Conservation (phyloP, 2,329 filamentous ascomycete genomes). For the Aspergillus novoparasiticus region DNA sequence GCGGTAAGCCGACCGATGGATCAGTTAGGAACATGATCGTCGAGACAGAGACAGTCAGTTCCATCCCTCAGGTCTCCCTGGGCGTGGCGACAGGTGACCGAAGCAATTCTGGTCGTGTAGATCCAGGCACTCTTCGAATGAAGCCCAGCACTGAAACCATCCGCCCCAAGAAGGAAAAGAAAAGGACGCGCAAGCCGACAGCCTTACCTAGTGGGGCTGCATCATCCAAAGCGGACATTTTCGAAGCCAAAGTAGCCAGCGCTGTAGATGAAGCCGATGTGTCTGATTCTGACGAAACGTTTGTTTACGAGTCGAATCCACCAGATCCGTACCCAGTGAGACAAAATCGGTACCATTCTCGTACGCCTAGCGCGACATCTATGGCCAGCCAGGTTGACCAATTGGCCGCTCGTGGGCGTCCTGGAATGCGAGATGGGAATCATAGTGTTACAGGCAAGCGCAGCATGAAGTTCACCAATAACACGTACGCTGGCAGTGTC, state of each 20-base stretch:
- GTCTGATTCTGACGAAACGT: slow-evolving; percentile 96
- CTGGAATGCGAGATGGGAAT: slow-evolving; percentile 65
- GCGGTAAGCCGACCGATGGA: slow-evolving; percentile 72
- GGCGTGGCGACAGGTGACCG: slow-evolving; percentile 62
- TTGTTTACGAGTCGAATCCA: slow-evolving; percentile 98
- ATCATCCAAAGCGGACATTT: slow-evolving; percentile 95
- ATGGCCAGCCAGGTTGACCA: slow-evolving; percentile 55
- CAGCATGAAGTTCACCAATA: slow-evolving; percentile 94
- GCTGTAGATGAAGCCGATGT: slow-evolving; percentile 95
- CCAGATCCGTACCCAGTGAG: slow-evolving; percentile 57
- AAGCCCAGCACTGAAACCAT: slow-evolving; percentile 97
- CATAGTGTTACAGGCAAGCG: slow-evolving; percentile 73
- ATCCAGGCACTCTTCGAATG: slow-evolving; percentile 73
- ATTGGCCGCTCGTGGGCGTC: slow-evolving; percentile 59
- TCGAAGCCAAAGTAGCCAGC: slow-evolving; percentile 94
- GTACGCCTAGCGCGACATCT: slow-evolving; percentile 92
- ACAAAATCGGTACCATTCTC: slow-evolving; percentile 82
- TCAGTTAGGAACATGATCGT: slow-evolving; percentile 91
- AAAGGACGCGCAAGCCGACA: slow-evolving; percentile 76
- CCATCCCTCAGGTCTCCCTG: slow-evolving; percentile 80
- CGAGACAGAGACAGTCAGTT: slow-evolving; percentile 93
- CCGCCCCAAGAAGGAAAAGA: slow-evolving; percentile 89
- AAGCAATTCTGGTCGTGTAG: slow-evolving; percentile 60
- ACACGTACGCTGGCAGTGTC: slow-evolving; percentile 65
- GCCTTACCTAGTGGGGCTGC: slow-evolving; percentile 56